phyloP scores from a whole-genome alignment of 352 stramenopile species.

The Stephanocyclus meneghinianus region DNA sequence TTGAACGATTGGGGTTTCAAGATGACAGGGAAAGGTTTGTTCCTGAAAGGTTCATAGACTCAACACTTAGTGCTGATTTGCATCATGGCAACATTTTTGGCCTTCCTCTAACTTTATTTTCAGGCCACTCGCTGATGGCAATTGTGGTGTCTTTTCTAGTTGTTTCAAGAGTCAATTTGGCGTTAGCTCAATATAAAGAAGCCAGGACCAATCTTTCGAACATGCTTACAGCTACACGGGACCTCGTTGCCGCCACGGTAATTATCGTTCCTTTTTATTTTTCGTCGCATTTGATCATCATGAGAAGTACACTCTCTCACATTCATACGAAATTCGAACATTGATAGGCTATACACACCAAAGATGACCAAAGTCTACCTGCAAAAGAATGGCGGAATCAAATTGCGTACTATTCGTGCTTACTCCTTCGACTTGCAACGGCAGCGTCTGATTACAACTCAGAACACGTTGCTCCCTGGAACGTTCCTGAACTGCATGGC shows the following conservation, averaged over 20 bases:
- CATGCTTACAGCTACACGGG: conserved; percentile 28
- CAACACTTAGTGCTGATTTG: not conserved
- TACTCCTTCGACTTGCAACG: conserved; percentile 25
- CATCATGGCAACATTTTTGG: conserved; percentile 15
- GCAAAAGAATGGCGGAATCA: conserved; percentile 31
- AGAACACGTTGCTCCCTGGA: conserved; percentile 15
- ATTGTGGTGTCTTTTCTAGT: conserved; percentile 57
- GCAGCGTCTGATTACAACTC: conserved; percentile 14
- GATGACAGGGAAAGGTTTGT: conserved; percentile 11
- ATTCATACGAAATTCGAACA: not conserved
- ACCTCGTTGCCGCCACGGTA: conserved; percentile 39
- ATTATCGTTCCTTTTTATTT: not conserved
- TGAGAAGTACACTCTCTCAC: not conserved
- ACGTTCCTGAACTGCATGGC: conserved; percentile 17
- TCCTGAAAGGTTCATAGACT: not conserved
- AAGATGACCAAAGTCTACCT: conserved; percentile 34
- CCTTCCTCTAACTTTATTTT: not conserved
- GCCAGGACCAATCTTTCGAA: conserved; percentile 21
- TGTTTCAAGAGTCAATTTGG: conserved; percentile 50
- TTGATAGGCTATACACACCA: conserved; percentile 21
- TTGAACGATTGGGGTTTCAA: not conserved
- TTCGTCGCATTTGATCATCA: not conserved
- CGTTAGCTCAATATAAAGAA: conserved; percentile 49
- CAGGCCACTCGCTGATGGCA: conserved; percentile 15
- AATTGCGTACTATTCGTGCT: conserved; percentile 18